Evolutionary conservation across 345 rosid species (phyloP).

Genomic region (Crucihimalaya himalaica): DNA sequence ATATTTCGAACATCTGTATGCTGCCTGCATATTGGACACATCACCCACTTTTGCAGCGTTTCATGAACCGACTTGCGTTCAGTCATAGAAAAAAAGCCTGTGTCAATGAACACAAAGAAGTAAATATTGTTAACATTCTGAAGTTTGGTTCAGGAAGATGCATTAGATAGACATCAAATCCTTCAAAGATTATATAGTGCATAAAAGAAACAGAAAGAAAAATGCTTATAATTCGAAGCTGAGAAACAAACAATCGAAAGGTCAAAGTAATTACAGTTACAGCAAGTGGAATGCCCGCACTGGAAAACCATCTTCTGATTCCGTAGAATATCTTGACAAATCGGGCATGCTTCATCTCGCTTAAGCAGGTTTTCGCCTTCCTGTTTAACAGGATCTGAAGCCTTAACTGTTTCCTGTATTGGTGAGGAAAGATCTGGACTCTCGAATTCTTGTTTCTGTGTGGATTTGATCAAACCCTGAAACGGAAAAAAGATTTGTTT

Average conservation of each 20-base stretch:
- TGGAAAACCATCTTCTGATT: constrained; percentile 94
- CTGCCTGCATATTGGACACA: constrained; percentile 95
- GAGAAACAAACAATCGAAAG: constrained; percentile 6
- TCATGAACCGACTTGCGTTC: constrained; percentile 56
- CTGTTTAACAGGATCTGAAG: constrained; percentile 43
- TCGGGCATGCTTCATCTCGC: constrained; percentile 80
- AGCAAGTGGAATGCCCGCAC: constrained; percentile 90
- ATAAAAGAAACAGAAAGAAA: background rate
- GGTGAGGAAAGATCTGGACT: constrained; percentile 45
- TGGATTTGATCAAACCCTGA: constrained; percentile 80
- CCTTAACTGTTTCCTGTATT: constrained; percentile 40
- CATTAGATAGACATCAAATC: background rate
- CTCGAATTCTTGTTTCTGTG: constrained; percentile 51
- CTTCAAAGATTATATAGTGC: background rate
- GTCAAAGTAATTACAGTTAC: constrained; percentile 67
- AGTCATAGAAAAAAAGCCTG: constrained; percentile 84
- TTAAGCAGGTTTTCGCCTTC: constrained; percentile 43
- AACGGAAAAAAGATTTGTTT: constrained; percentile 16
- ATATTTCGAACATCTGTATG: constrained; percentile 81
- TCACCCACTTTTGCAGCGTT: constrained; percentile 67
- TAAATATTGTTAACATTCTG: constrained; percentile 20
- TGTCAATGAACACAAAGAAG: constrained; percentile 28
- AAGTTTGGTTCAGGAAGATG: constrained; percentile 2
- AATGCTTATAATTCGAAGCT: background rate
- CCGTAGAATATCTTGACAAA: constrained; percentile 79